Base-by-base conservation (phyloP, 768 basidiomycete genomes). In the Suillus paluster region DNA sequence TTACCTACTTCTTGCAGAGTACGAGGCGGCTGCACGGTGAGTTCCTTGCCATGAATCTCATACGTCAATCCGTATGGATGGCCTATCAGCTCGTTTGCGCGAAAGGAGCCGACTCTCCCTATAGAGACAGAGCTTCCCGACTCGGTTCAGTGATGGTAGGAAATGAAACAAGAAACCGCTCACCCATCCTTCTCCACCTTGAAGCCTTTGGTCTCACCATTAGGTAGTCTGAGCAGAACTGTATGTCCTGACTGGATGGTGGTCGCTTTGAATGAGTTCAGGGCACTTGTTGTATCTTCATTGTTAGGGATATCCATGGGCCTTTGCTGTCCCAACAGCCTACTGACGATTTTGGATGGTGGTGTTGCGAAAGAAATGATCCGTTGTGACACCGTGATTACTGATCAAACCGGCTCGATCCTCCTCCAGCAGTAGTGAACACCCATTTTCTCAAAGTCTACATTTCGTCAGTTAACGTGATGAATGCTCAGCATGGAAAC, bases 21-120 rank as follows among this genome's bases (percentile, higher is more conserved):
- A 57, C 79, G 83, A 48, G 89, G 84, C 58, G 87, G 83, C 36
- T 90, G 68, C 34, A 86, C 78, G 60, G 78, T 84, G 65, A 95
- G 83, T 61, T 83, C 86, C 70, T 90, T 92, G 68, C 85, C 85
- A 19, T 80, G 73, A 60, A 99, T 90, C 73, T 98, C 95, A 74
- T 96, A 95, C 0, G 92, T 88, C 62, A 95, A 80, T 5, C 97
- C 97, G 72, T 91, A 98, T 2, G 89, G 89, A 62, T 94, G 86
- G 27, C 87, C 88, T 34, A 97, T 80, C 36, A 99, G 83, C 57
- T 94, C 87, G 62, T 86, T 86, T 19, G 88, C 83, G 62, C 83
- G 75, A 75, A 99, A 98, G 4, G 87, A 84, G 12, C 97, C 97
- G 63, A 91, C 88, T 76, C 92, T 93, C 64, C 95, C 95, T 21